phyloP scores from a whole-genome alignment of 2,329 filamentous ascomycete genomes.

The Apiospora koreana region DNA sequence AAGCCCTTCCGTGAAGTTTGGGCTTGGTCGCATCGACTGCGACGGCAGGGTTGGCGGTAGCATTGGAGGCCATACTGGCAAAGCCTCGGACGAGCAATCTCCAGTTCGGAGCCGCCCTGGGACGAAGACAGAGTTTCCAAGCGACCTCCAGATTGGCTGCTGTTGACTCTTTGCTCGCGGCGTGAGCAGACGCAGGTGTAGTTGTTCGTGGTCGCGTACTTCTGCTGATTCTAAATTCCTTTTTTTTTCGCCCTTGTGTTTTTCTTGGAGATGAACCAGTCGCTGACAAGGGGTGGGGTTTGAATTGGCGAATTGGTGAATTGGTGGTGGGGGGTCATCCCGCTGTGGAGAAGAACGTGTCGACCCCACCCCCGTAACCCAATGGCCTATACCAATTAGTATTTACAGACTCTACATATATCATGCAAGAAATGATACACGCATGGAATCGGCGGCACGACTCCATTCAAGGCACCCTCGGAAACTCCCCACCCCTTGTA shows the following conservation, averaged over 20 bases:
- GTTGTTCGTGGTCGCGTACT: not conserved
- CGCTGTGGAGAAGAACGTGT: not conserved
- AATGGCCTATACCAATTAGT: too few species aligned
- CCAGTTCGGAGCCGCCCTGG: slow-evolving; percentile 14
- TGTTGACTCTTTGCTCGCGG: not conserved
- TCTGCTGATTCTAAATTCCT: not conserved
- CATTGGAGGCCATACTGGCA: slow-evolving; percentile 14
- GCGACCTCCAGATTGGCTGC: slow-evolving; percentile 10
- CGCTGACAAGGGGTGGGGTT: not conserved
- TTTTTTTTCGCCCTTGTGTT: not conserved
- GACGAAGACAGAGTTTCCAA: slow-evolving; percentile 2
- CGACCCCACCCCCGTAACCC: not conserved
- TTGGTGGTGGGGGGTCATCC: not conserved
- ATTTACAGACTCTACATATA: too few species aligned
- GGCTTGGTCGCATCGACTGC: slow-evolving; percentile 27
- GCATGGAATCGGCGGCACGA: too few species aligned
- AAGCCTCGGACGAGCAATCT: slow-evolving; percentile 15
- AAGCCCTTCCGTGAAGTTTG: slow-evolving; percentile 82
- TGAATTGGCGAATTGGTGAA: too few species aligned
- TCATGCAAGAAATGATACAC: too few species aligned
- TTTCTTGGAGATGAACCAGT: not conserved
- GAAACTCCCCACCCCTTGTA: too few species aligned
- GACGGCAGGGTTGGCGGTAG: slow-evolving; percentile 27
- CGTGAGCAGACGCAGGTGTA: not conserved
- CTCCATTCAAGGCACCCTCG: too few species aligned